A percentile compares a stretch with the other conserved stretches of the same genome.
Conservation (phyloP, 345 rosid genomes). For the Citrus sp. region DNA sequence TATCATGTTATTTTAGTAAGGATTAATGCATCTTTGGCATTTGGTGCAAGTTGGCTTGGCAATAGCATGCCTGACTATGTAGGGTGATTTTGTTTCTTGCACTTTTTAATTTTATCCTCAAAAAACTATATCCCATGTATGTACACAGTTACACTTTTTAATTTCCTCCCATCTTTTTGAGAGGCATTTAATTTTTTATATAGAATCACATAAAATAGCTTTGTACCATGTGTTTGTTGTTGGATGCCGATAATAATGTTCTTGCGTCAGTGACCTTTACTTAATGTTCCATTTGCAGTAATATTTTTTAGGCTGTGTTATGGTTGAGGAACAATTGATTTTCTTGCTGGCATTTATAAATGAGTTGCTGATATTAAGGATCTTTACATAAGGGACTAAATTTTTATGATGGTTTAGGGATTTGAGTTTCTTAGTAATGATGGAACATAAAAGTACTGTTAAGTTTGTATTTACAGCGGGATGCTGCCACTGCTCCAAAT, state of each 20-base stretch:
- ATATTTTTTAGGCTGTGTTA: background rate
- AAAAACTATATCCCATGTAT: background rate
- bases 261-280: background rate
- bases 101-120: background rate
- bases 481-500: conserved; percentile 97
- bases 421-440: background rate
- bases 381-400: background rate
- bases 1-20: background rate
- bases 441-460: conserved; percentile 11
- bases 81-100: background rate
- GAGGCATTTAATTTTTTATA: background rate
- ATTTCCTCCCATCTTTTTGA: background rate
- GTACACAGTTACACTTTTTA: too few relatives aligned
- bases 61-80: too few relatives aligned
- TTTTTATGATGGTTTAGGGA: background rate
- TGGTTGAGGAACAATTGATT: background rate
- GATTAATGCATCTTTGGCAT: too few relatives aligned
- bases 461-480: conserved; percentile 60
- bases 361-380: background rate
- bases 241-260: background rate
- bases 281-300: background rate
- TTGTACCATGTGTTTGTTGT: background rate
- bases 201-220: background rate
- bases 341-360: background rate
- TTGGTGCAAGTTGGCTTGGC: background rate